Base-by-base conservation (phyloP, 176 grass and related monocot species). In the Neostapfia colusana region DNA sequence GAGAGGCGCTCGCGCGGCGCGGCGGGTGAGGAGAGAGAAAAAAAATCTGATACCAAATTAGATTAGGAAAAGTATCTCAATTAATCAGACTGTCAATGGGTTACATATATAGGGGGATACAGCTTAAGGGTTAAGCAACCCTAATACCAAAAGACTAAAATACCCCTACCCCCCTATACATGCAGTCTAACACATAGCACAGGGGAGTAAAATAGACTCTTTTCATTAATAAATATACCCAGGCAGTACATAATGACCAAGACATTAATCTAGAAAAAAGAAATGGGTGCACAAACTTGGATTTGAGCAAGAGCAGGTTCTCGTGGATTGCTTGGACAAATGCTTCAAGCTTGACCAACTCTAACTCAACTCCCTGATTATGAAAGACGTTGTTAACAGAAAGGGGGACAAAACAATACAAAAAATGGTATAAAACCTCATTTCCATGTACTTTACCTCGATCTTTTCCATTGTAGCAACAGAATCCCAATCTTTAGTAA, bases 401-500 rank as follows among this genome's bases (percentile, higher is more conserved):
- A 76, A 61, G 62, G 12, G 43, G 13, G 2, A 67, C 38, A 69
- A 56, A 40, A 65, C 8, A 51, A 51, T 27, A 51, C 34, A 42
- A 21, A 51, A 8, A 21, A 62, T 10, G 10, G 37, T 8, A 34
- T 66, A 57, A 38, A 5, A 72, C 51, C 24, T 16, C 38, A 28
- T 70, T 43, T 53, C 51, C 48, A 64, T 75, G 48, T 42, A 54
- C 56, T 78, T 73, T 62, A 95, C 92, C 92, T 96, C 65, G 24
- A 92, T 43, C 53, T 87, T 96, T 77, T 96, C 89, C 65, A 65
- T 96, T 82, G 79, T 92, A 53, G 89, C 89, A 77, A 89, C 61
- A 53, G 81, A 85, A 50, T 92, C 87, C 93, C 86, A 96, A 45
- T 96, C 89, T 81, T 84, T 85, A 69, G 89, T 37, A 4, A 77